phyloP scores from a whole-genome alignment of 208 protist genomes.

The Trypanosomatidae sp. region DNA sequence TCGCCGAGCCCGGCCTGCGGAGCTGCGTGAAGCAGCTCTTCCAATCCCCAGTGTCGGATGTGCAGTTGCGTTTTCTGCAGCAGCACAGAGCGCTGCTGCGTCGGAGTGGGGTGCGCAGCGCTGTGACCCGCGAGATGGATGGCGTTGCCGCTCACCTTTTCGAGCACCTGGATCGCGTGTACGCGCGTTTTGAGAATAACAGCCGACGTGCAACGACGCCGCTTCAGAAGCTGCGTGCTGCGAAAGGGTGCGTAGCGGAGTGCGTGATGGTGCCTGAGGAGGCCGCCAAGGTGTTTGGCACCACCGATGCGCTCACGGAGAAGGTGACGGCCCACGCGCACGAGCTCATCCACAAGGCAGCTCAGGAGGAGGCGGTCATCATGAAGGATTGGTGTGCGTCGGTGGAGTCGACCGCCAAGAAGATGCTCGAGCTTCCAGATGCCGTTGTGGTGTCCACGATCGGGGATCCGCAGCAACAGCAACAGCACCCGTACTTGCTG shows the following conservation, averaged over 20 bases:
- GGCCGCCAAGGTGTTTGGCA: constrained; percentile 60
- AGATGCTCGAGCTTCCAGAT: constrained; percentile 42
- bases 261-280: constrained; percentile 55
- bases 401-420: constrained; percentile 42
- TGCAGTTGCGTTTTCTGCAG: constrained; percentile 44
- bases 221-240: constrained; percentile 63
- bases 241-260: constrained; percentile 63
- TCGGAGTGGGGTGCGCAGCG: constrained; percentile 43
- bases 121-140: constrained; percentile 56
- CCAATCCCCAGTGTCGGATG: constrained; percentile 30
- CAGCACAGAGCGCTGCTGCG: constrained; percentile 63
- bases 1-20: constrained; percentile 74
- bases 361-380: constrained; percentile 22
- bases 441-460: constrained; percentile 38
- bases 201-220: constrained; percentile 57
- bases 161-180: constrained; percentile 55
- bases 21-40: constrained; percentile 64
- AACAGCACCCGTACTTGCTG: constrained; percentile 33
- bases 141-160: constrained; percentile 48
- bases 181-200: constrained; percentile 65
- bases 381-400: constrained; percentile 41
- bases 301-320: constrained; percentile 31
- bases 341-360: constrained; percentile 29
- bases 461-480: constrained; percentile 10
- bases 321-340: constrained; percentile 39